Base-by-base conservation (phyloP, 352 stramenopile species). In the Peronospora destructor region DNA sequence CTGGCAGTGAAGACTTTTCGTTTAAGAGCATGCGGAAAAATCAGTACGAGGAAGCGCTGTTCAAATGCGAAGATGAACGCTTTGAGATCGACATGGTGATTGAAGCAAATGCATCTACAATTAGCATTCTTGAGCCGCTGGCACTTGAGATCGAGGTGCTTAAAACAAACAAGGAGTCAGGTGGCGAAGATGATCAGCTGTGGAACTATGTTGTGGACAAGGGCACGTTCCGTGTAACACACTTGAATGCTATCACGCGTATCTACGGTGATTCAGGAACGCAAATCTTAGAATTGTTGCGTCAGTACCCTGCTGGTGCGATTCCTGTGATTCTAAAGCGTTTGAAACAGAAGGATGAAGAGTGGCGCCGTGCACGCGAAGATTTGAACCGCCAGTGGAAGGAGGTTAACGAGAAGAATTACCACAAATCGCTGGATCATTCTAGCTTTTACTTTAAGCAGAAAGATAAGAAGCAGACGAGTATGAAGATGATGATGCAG, bases 11-110 rank as follows among this genome's bases (percentile, higher is more conserved):
- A 68, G 96, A 99, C 50, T 98, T 97, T 54, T 97, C 87, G n/a
- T 97, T 95, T 58, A 97, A 95, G 71, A 97, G 98, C 61, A 98
- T 99, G 93, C 90, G 97, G 29, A 97, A 98, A 53, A 99, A 99
- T 64, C 89, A 97, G 52, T 98, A 98, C 61, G 97, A 99, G 63
- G 97, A 99, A 64, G 88, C 91, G 6, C 70, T 99, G 0, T 99
- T 99, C 73, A 95, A 97, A 52, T 98, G 88, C 51, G 97, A 99
- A 72, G 97, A 99, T 66, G 97, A 99, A 66, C 85, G 96, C 8
- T 94, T 94, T 51, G 82, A 93, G 58, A 94, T 92, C 38, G 83
- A 94, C 52, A 94, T 92, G 81, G 81, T 95, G 16, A 98, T 99
- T 55, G 97, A 99, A 44, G 89, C 88, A 1, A 99, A 98, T 68